A percentile compares a stretch with the other conserved stretches of the same genome.
Conservation (phyloP, 805 yeast genomes). For the Ogataea dorogensis region DNA sequence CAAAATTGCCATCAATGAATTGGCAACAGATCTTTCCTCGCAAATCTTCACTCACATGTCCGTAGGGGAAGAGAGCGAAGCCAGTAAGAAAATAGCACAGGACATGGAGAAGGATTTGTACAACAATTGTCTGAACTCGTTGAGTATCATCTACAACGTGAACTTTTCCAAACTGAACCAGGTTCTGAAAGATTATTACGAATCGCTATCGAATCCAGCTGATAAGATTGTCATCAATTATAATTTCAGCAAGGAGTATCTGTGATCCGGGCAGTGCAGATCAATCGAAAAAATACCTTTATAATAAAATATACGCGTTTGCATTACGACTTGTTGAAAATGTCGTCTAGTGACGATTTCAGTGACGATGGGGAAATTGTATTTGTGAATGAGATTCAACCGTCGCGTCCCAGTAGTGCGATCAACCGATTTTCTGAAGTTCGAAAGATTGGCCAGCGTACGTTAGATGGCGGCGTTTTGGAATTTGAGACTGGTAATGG, state of each 20-base stretch:
- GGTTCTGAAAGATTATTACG: constrained; percentile 56
- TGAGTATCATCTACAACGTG: constrained; percentile 59
- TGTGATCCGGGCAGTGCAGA: constrained; percentile 13
- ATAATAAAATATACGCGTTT: constrained; percentile 13
- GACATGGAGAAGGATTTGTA: constrained; percentile 53
- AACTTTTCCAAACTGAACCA: constrained; percentile 53
- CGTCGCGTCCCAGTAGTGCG: constrained; percentile 9
- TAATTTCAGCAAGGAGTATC: constrained; percentile 30
- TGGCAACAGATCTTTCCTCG: constrained; percentile 54
- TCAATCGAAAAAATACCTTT: constrained; percentile 1
- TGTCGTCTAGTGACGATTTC: constrained; percentile 25
- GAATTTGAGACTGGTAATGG: constrained; percentile 14
- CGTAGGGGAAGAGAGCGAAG: constrained; percentile 27
- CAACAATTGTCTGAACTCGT: constrained; percentile 65
- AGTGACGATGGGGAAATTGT: constrained; percentile 27
- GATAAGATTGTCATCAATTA: constrained; percentile 33
- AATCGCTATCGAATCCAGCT: constrained; percentile 30
- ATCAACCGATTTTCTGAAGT: constrained; percentile 21
- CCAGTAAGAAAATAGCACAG: constrained; percentile 27
- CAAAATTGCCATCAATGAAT: constrained; percentile 48
- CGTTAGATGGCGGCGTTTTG: constrained; percentile 26
- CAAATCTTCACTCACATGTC: constrained; percentile 41
- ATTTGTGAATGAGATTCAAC: constrained; percentile 11
- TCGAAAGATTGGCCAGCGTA: constrained; percentile 22
- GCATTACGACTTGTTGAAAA: constrained; percentile 3